Evolutionary conservation across 495 filamentous ascomycete genomes (phyloP).

Genomic region (Corynascus novoguineensis): DNA sequence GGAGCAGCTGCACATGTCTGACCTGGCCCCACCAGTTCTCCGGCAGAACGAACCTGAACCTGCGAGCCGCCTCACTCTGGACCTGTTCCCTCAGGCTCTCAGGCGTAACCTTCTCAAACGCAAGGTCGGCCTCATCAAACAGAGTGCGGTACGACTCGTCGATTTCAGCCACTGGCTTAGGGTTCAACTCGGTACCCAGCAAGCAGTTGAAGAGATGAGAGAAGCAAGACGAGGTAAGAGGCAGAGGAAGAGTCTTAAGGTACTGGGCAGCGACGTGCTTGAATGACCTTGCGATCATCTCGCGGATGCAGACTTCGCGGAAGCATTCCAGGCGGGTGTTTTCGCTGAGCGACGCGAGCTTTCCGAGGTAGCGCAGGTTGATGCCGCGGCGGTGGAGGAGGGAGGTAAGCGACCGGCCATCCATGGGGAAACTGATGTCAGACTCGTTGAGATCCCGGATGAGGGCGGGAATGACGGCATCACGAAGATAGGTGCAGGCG

Average conservation of each 20-base stretch:
- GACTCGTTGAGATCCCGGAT: constrained; percentile 82
- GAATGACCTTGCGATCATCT: constrained; percentile 90
- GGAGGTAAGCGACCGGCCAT: constrained; percentile 81
- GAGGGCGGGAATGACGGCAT: constrained; percentile 63
- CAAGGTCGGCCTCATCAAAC: constrained; percentile 77
- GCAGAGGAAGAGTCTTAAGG: constrained; percentile 71
- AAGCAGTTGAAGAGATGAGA: constrained; percentile 94
- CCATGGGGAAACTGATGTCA: constrained; percentile 96
- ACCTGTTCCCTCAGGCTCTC: constrained; percentile 64
- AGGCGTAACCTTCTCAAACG: constrained; percentile 71
- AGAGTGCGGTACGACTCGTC: constrained; percentile 67
- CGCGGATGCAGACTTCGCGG: constrained; percentile 68
- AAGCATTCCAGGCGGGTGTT: constrained; percentile 71
- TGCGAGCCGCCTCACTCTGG: constrained; percentile 59
- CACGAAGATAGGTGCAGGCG: constrained; percentile 70
- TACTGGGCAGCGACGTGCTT: constrained; percentile 84
- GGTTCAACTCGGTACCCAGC: constrained; percentile 70
- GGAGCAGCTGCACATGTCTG: constrained; percentile 75
- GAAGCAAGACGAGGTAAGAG: constrained; percentile 68
- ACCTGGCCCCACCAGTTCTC: constrained; percentile 59
- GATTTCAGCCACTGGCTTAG: constrained; percentile 66
- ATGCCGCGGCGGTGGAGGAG: constrained; percentile 96
- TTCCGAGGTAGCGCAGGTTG: constrained; percentile 93
- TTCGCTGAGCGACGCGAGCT: constrained; percentile 63
- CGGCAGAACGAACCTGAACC: constrained; percentile 72